Base-by-base conservation (phyloP, 768 basidiomycete species). In the Podaxis rugospora region DNA sequence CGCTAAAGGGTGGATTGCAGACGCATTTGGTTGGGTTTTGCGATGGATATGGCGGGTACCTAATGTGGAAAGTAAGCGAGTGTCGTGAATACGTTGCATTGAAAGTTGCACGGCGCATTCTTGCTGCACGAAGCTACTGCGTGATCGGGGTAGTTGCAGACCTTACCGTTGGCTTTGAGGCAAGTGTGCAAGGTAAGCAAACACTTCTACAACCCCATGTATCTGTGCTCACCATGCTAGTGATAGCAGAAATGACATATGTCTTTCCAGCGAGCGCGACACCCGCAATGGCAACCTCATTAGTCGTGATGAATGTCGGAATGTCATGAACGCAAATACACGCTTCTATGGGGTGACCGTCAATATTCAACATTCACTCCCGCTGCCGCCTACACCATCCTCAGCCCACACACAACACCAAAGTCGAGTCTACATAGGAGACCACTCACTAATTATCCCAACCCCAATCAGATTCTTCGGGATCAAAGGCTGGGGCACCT, bases 291-390 rank as follows among this genome's bases (percentile, higher is more conserved):
- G 72, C 69, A n/a, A 75, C 50, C 0, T 64, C 5, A 55, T 78
- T 74, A 5, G 72, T 70, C 5, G 67, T 21, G 3, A 81, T 53
- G 63, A 78, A 76, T 25, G 56, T 56, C 0, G 75, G 72, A 32
- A 82, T 59, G 5, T 59, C 69, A 14, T 80, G 78, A 14, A 78
- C 32, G 62, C 82, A 83, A 35, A 81, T 64, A 51, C 82, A 83
- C 2, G 72, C 66, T 42, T 74, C 80, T 81, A 64, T 9, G 2
- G 32, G 32, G 9, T 9, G 32, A 9, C 32, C 32, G 7, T 9
- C 9, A 32, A 6, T 32, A 6, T 32, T 32, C 9, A 32, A 32
- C 32, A 32, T 32, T 32, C 7, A 32, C 32, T 32, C 7, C 7
- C 51, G 40, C 40, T 42, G n/a, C n/a, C 40, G 14, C 4, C 13